A percentile compares a stretch with the other conserved stretches of the same genome.
phyloP scores from a whole-genome alignment of 148 eudicot species.

The Bassia scoparia region DNA sequence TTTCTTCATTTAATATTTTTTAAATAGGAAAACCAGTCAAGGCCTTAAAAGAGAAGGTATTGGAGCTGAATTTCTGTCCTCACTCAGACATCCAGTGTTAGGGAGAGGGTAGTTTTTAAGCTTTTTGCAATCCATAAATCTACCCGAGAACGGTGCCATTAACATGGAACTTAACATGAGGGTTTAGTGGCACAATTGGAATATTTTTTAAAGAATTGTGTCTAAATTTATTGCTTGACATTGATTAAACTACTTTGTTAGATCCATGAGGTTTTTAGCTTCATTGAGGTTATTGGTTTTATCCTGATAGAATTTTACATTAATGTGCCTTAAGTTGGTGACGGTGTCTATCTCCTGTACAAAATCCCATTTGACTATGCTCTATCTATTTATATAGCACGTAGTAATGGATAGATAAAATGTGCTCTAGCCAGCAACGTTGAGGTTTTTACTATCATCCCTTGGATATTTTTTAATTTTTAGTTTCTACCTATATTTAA shows the following conservation, averaged over 20 bases:
- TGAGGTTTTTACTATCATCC: not conserved
- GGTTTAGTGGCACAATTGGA: constrained; percentile 7
- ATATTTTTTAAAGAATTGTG: not conserved
- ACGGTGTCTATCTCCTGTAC: not conserved
- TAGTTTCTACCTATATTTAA: too few species aligned
- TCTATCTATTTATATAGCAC: not conserved
- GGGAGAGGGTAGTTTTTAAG: constrained; percentile 51
- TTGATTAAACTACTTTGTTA: not conserved
- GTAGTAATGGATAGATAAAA: not conserved
- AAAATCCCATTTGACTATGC: not conserved
- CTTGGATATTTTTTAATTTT: not conserved
- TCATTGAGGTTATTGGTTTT: not conserved
- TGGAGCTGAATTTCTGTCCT: constrained; percentile 85
- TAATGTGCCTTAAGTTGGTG: not conserved
- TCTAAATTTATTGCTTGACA: not conserved
- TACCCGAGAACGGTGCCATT: constrained; percentile 4
- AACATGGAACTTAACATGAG: constrained; percentile 3
- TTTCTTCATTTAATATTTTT: too few species aligned
- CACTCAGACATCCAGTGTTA: constrained; percentile 68
- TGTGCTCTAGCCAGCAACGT: not conserved
- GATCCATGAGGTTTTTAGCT: not conserved
- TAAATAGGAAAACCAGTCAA: constrained; percentile 91
- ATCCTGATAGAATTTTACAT: not conserved
- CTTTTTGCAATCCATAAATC: not conserved
- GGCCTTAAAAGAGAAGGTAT: constrained; percentile 72